Base-by-base conservation (phyloP, 78 protist genomes). In the Ministeria vibrans region DNA sequence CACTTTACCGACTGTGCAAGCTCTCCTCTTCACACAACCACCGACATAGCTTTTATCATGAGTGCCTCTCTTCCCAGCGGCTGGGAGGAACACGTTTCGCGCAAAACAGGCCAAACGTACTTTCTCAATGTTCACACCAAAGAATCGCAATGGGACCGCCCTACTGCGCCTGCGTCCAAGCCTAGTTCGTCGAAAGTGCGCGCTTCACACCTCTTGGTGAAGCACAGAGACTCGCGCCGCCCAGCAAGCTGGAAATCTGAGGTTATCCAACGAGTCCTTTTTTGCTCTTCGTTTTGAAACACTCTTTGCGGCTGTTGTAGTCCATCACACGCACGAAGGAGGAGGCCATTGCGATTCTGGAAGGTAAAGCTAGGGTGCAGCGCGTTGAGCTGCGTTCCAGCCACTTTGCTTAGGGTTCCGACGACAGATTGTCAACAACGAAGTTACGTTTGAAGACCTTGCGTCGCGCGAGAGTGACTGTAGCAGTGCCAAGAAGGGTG, bases 381-480 rank as follows among this genome's bases (percentile, higher is more conserved):
- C 27, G 32, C 6, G 1, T 25, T 18, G 42, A 11, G 13, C 77
- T 77, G 9, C 27, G 15, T 25, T 61, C 27, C 66, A 80, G 70
- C 25, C 22, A 28, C 22, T 32, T 11, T 64, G n/a, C 68, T 7
- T 61, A 28, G 85, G 66, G 23, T 74, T 78, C 66, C 75, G 64
- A 7, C 2, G 49, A 34, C 51, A 42, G 38, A 78, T 83, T 30
- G 41, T 1, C 18, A 38, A 2, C n/a, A 38, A 69, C 0, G 79
- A 59, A 25, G 75, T 2, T 1, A 30, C 68, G 27, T 80, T 87
- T 73, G 87, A 55, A 20, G 49, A 36, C 1, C 61, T 79, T 1
- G 92, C 95, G 28, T 36, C 64, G 4, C 38, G 66, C 36, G 78
- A 77, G 70, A 81, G 88, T 20, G 95, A 92, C 75, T 92, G 95